Base-by-base conservation (phyloP, 2,329 filamentous ascomycete genomes). In the Alternaria brassicae region DNA sequence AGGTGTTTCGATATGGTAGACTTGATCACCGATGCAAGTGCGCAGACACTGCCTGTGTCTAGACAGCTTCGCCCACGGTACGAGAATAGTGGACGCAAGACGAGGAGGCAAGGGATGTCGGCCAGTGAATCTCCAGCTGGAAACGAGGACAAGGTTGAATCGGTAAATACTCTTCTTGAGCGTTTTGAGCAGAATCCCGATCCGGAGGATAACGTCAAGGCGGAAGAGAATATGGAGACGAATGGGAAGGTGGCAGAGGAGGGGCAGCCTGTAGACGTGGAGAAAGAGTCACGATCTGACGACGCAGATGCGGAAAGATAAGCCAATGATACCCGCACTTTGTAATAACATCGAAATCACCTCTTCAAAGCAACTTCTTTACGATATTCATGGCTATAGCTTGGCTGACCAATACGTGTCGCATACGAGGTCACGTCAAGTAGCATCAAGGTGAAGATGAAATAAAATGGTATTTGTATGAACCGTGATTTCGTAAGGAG, bases 1-100 rank as follows among this genome's bases (percentile, higher is more conserved):
- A 62, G 58, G 27, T 62, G 65, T 15, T 62, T 73, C 37, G 49
- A 48, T 2, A 56, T 73, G 23, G 71, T 63, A 23, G 65, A 71
- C 39, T 45, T 53, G 10, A 63, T 75, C 42, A 70, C 66, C 2
- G 30, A 66, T 36, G 67, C 67, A 1, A 66, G 67, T 21, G 45
- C 53, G n/a, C 58, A 68, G 27, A 66, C 59, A 13, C 47, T 62
- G 42, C 61, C 66, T 0, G 37, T 60, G 30, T 47, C 45, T n/a
- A 67, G 66, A 49, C 39, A 39, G 19, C 12, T 57, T 15, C 56
- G 59, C 25, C 63, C 62, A 2, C 61, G 65, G 42, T 59, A 61
- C 19, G 48, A 60, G n/a, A 42, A 54, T 27, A 71, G 68, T 23
- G 59, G 9, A 28, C 63, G 68, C 34, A 67, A 60, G 41, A 17